Conservation (phyloP, 1,284 basidiomycete species). For the Ganoderma lingzhi region DNA sequence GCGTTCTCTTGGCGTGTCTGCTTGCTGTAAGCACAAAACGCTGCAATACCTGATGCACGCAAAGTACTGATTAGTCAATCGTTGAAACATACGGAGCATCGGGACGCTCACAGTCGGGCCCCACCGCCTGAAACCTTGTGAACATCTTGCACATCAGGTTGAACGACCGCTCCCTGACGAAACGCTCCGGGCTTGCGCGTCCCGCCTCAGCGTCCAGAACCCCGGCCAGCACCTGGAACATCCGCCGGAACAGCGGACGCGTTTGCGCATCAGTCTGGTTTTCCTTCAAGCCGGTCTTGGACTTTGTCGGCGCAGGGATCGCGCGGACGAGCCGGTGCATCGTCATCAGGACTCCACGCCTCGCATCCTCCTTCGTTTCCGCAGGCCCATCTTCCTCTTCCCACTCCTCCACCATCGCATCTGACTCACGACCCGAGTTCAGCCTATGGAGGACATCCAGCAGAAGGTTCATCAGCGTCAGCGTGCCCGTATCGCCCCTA, state of each 20-base stretch:
- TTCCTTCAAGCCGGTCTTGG: background rate
- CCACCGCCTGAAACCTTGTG: constrained; percentile 28
- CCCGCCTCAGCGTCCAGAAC: constrained; percentile 18
- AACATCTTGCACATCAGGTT: constrained; percentile 32
- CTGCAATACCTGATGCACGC: constrained; percentile 17
- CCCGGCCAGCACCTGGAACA: constrained; percentile 26
- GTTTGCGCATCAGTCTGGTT: constrained; percentile 7
- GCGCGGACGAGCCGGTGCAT: constrained; percentile 31
- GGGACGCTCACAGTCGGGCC: constrained; percentile 24
- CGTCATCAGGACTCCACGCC: constrained; percentile 19
- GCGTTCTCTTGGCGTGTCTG: constrained; percentile 27
- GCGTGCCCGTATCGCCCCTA: constrained; percentile 18
- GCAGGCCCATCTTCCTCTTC: constrained; percentile 13
- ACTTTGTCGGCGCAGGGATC: constrained; percentile 18
- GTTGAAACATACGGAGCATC: background rate
- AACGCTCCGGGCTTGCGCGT: constrained; percentile 8
- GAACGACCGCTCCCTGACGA: constrained; percentile 29
- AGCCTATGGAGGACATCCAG: constrained; percentile 27
- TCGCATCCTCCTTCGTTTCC: constrained; percentile 18
- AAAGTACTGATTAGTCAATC: background rate
- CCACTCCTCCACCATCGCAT: constrained; percentile 7
- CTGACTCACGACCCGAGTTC: constrained; percentile 16
- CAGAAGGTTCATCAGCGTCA: constrained; percentile 29
- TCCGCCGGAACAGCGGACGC: constrained; percentile 19
- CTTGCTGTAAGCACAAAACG: constrained; percentile 29